Evolutionary conservation across 495 filamentous ascomycete genomes (phyloP).

Genomic region (Pseudevernia furfuracea): DNA sequence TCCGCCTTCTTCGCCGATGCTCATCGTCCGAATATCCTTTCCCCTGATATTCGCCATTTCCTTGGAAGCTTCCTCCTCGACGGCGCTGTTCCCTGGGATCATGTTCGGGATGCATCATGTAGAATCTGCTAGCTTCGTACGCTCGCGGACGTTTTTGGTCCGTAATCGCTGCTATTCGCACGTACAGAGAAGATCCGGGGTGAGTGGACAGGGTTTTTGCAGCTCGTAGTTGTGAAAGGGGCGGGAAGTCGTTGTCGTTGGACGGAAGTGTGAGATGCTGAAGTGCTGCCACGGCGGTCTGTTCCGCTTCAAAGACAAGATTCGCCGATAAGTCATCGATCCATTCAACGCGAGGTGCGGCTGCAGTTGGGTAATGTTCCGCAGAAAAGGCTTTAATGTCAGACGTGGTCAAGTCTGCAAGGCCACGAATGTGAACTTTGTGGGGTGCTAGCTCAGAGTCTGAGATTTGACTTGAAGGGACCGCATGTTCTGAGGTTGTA

Average conservation of each 20-base stretch:
- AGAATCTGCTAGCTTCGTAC: conserved; percentile 75
- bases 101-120: conserved; percentile 80
- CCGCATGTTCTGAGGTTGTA: not conserved
- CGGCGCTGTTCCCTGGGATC: conserved; percentile 70
- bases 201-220: conserved; percentile 59
- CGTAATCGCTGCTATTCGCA: conserved; percentile 63
- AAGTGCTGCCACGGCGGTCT: conserved; percentile 68
- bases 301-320: conserved; percentile 61
- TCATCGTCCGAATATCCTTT: conserved; percentile 49
- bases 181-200: conserved; percentile 59
- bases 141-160: conserved; percentile 76
- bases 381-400: conserved; percentile 64
- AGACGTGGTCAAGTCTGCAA: conserved; percentile 71
- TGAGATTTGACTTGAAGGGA: conserved; percentile 1
- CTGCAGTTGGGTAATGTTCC: conserved; percentile 51
- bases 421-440: conserved; percentile 75
- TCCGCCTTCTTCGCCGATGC: conserved; percentile 39
- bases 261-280: conserved; percentile 45
- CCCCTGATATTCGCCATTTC: conserved; percentile 52
- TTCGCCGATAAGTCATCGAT: conserved; percentile 92
- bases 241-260: conserved; percentile 34
- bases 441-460: conserved; percentile 34
- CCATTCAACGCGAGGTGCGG: conserved; percentile 70
- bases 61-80: conserved; percentile 42
- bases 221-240: conserved; percentile 43